These are phyloP conservation scores for Karstenula rhodostoma DNA, from an alignment of 2,329 filamentous ascomycete species.

Conservation along the genomic window DNA sequence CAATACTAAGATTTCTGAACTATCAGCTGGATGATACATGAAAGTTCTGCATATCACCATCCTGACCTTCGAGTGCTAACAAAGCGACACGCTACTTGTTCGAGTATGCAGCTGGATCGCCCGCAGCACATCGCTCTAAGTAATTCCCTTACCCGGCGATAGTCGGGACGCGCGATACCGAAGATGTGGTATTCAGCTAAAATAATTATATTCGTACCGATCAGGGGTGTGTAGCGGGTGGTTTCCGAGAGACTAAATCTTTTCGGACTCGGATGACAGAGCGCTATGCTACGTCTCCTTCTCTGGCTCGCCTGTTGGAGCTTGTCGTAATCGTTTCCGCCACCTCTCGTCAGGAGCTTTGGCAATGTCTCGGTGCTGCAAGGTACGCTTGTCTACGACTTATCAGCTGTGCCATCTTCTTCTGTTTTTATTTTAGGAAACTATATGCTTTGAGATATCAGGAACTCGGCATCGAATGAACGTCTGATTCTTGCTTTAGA, in stretches of 20 bases:
- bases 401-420: slow-evolving; percentile 4
- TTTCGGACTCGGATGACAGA: background rate
- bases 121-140: background rate
- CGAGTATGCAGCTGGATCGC: background rate
- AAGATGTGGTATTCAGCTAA: background rate
- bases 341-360: background rate
- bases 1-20: background rate
- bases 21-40: background rate
- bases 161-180: background rate
- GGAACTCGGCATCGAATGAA: slow-evolving; percentile 5
- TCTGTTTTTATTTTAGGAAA: slow-evolving; percentile 8
- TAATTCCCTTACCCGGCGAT: background rate
- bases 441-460: background rate
- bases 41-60: background rate
- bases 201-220: background rate
- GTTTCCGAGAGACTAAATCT: background rate
- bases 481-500: background rate
- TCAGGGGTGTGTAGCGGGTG: background rate
- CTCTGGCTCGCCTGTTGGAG: slow-evolving; percentile 6
- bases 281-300: slow-evolving; percentile 2
- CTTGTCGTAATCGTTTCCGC: slow-evolving; percentile 8
- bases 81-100: background rate
- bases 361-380: slow-evolving; percentile 7
- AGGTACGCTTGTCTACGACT: slow-evolving; percentile 5
- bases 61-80: background rate